Conservation (phyloP, 192 early-diverging fungal genomes). For the Glomus cerebriforme region DNA sequence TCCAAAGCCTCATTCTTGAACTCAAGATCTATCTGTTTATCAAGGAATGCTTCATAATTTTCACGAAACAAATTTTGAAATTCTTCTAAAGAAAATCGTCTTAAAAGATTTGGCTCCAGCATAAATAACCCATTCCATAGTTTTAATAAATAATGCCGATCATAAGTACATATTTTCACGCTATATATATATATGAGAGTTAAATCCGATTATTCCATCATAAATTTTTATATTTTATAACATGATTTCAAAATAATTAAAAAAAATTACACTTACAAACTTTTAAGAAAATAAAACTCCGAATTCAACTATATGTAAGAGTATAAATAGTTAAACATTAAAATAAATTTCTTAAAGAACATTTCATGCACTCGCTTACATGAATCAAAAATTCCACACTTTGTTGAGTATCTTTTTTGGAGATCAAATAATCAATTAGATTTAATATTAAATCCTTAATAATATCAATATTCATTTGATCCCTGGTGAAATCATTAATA, state of each 20-base stretch:
- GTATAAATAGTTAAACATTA: not conserved
- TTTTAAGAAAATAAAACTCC: not conserved
- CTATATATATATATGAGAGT: not conserved
- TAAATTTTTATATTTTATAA: not conserved
- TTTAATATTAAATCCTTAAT: not conserved
- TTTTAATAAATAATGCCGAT: constrained; percentile 38
- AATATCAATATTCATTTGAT: not conserved
- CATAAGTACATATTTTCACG: not conserved
- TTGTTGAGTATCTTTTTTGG: not conserved
- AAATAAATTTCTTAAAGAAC: not conserved
- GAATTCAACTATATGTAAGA: not conserved
- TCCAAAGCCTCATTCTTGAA: constrained; percentile 51
- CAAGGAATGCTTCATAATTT: constrained; percentile 43
- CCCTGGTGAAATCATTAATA: not conserved
- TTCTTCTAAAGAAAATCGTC: constrained; percentile 29
- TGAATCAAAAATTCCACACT: not conserved
- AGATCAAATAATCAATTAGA: not conserved
- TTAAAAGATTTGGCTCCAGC: constrained; percentile 45
- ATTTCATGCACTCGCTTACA: not conserved
- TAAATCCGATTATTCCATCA: not conserved
- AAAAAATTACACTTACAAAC: not conserved
- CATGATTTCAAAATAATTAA: not conserved
- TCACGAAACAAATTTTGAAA: constrained; percentile 45
- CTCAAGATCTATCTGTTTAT: constrained; percentile 34
- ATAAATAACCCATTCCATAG: constrained; percentile 56